Percentiles rank a stretch among this genome's conserved stretches.
These are phyloP conservation scores for Talaromyces sp. DNA, from an alignment of 2,329 filamentous ascomycete genomes.

Conservation along the genomic window DNA sequence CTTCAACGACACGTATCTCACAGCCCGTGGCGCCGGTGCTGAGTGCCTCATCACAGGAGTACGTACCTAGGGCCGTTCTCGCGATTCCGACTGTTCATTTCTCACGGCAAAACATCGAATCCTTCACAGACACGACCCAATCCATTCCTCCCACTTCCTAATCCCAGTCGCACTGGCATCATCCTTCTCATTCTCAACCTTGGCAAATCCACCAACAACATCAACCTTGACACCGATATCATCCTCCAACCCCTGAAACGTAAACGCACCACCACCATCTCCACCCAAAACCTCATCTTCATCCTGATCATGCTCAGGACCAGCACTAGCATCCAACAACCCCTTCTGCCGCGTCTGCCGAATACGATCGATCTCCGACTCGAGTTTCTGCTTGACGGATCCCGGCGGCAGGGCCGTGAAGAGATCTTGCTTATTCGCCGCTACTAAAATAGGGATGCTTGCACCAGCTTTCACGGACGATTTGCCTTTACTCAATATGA, in stretches of 20 bases:
- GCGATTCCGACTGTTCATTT: background rate
- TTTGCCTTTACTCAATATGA: conserved; percentile 54
- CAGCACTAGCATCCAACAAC: conserved; percentile 77
- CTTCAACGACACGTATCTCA: background rate
- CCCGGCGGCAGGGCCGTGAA: conserved; percentile 85
- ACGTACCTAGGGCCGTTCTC: background rate
- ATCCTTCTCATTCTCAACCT: conserved; percentile 54
- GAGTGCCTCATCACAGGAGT: background rate
- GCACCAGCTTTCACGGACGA: conserved; percentile 53
- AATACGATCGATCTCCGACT: conserved; percentile 77
- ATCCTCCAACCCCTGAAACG: conserved; percentile 78
- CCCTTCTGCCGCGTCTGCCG: conserved; percentile 75
- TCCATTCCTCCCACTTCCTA: conserved; percentile 87
- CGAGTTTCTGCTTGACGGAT: conserved; percentile 71
- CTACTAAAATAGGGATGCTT: conserved; percentile 73
- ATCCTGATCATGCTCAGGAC: conserved; percentile 52
- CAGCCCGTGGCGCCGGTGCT: background rate
- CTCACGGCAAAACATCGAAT: background rate
- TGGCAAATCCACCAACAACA: conserved; percentile 65
- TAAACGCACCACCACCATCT: conserved; percentile 69
- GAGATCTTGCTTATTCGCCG: conserved; percentile 92
- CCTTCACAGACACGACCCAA: conserved; percentile 68
- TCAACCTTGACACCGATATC: conserved; percentile 72
- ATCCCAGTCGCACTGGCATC: conserved; percentile 63
- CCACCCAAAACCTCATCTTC: conserved; percentile 85